Evolutionary conservation across 306 rosid genomes (phyloP), one percentile per base, ranked within the genome.

Genomic region (Ammopiptanthus mongolicus): DNA sequence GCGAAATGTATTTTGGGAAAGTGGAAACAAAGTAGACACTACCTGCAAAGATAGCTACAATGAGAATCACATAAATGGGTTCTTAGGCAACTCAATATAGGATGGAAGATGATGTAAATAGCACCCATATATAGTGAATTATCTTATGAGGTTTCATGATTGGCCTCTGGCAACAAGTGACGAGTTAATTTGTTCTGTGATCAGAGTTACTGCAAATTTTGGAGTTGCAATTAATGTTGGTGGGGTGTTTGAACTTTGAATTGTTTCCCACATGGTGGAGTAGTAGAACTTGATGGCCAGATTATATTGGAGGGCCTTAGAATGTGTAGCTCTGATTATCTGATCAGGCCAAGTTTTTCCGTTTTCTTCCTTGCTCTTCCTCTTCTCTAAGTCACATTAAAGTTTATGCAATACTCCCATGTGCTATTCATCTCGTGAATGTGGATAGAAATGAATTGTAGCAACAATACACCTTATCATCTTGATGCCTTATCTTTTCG

Each of bases 61-160:
- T 60, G n/a, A 88, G 90, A 61, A 88, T 21, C 4, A 90, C 90
- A 61, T 87, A 84, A 25, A 88, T 82, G 71, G 90, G 90, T 23
- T 23, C 25, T 23, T 2, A 44, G 86, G 79, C 67, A 82, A 58
- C 83, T 86, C 90, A 2, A 66, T 13, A 86, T 74, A 10, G 87
- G 92, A 28, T 8, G 80, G 21, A 87, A 61, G 21, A 86, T 68
- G 21, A 85, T 73, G 75, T 87, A 89, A 46, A 89, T 48, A 75
- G 95, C 95, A 18, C 91, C 90, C 15, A 88, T 85, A 41, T 29
- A 3, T 2, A 29, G 34, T 29, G 34, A 23, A 23, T n/a, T n/a
- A n/a, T 23, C 1, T 23, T 2, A 1, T 23, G 25, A 23, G 25
- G 25, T 23, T 23, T 23, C 34, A 91, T 89, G 12, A 89, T 88